A percentile compares a stretch with the other conserved stretches of the same genome.
Conservation (phyloP, 2,329 filamentous ascomycete species). For the Emmonsiellopsis sp. region DNA sequence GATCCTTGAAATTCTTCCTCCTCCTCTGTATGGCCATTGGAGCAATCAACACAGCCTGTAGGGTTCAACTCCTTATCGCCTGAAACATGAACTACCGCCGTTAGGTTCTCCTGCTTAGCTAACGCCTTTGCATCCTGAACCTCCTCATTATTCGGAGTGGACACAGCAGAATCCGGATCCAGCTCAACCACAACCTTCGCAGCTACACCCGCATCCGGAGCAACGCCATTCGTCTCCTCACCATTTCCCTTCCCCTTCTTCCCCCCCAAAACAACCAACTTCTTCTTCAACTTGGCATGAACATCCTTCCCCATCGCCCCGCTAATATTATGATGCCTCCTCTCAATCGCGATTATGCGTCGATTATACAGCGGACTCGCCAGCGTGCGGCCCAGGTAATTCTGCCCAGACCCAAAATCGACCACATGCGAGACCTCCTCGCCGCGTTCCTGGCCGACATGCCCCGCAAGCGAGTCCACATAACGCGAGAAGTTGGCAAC, state of each 20-base stretch:
- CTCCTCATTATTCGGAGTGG: constrained; percentile 1
- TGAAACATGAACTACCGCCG: not conserved
- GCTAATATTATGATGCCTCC: constrained; percentile 72
- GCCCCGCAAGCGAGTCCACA: constrained; percentile 56
- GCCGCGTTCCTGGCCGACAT: constrained; percentile 41
- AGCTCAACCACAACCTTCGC: constrained; percentile 5
- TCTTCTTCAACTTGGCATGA: constrained; percentile 65
- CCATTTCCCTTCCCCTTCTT: constrained; percentile 50
- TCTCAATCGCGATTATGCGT: constrained; percentile 84
- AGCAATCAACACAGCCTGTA: not conserved
- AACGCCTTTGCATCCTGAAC: not conserved
- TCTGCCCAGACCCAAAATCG: constrained; percentile 94
- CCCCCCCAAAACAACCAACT: constrained; percentile 65
- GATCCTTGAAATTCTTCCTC: constrained; percentile 16
- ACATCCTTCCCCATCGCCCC: constrained; percentile 79
- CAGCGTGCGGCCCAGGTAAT: constrained; percentile 82
- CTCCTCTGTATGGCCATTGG: not conserved
- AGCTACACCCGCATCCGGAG: not conserved
- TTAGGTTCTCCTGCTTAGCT: not conserved
- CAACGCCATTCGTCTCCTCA: constrained; percentile 7
- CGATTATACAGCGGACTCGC: constrained; percentile 78
- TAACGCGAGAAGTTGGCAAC: constrained; percentile 85
- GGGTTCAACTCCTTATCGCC: not conserved
- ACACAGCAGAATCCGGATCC: constrained; percentile 1
- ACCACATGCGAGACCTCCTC: constrained; percentile 67